Conservation (phyloP, 129 eudicot genomes). For the Lonicera japonica region DNA sequence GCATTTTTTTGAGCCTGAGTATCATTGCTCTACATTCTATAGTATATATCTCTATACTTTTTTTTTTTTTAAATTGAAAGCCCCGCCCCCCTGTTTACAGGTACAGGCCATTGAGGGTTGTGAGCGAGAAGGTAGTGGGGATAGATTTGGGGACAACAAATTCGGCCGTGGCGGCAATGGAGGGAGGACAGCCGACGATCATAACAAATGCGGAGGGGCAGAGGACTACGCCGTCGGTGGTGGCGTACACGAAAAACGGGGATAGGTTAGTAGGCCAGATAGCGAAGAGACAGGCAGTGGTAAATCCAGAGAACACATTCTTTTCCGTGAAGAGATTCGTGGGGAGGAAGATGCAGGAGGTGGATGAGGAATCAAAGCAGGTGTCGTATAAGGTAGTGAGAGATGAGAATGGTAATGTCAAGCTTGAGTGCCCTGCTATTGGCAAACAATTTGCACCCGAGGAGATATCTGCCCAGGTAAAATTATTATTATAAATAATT, state of each 20-base stretch:
- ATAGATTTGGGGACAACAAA: slow-evolving; percentile 85
- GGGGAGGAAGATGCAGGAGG: slow-evolving; percentile 89
- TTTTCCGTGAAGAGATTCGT: slow-evolving; percentile 86
- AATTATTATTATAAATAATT: too few species aligned
- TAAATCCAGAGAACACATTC: slow-evolving; percentile 84
- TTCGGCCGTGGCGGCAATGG: slow-evolving; percentile 94
- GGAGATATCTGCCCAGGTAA: slow-evolving; percentile 91
- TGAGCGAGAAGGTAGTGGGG: slow-evolving; percentile 76
- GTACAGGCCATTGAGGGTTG: slow-evolving; percentile 49
- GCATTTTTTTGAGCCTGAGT: too few species aligned
- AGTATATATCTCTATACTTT: too few species aligned
- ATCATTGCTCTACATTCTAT: too few species aligned
- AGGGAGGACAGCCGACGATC: slow-evolving; percentile 81
- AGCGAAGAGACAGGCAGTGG: slow-evolving; percentile 92
- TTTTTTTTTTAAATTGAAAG: too few species aligned
- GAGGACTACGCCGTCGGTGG: slow-evolving; percentile 89
- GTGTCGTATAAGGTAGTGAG: slow-evolving; percentile 66
- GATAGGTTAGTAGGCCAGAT: slow-evolving; percentile 85
- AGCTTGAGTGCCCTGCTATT: slow-evolving; percentile 85
- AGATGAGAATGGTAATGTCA: slow-evolving; percentile 85
- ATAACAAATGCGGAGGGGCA: slow-evolving; percentile 77
- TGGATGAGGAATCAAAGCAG: slow-evolving; percentile 87
- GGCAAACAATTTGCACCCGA: slow-evolving; percentile 83
- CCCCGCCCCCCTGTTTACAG: too few species aligned
- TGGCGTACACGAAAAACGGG: slow-evolving; percentile 68